phyloP scores from a whole-genome alignment of 768 basidiomycete genomes.

The Mycena amicta region DNA sequence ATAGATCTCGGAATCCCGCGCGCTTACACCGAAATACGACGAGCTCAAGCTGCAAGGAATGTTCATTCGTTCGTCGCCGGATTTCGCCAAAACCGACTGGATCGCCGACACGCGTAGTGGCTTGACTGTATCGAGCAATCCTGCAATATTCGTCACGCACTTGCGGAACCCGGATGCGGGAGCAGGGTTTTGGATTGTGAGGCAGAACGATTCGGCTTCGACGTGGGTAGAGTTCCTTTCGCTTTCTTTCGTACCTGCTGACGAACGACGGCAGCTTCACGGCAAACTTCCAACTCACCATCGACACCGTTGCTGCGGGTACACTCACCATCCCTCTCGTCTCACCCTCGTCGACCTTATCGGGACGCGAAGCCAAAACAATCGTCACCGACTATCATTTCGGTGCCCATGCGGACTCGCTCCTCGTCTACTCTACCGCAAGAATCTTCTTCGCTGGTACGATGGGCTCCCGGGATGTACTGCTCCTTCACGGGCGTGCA shows the following conservation, averaged over 20 bases:
- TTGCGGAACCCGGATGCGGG: constrained; percentile 69
- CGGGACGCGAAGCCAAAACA: constrained; percentile 74
- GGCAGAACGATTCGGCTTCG: constrained; percentile 69
- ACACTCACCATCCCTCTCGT: constrained; percentile 58
- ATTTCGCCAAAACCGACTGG: constrained; percentile 80
- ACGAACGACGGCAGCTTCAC: too few relatives aligned
- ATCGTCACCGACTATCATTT: constrained; percentile 74
- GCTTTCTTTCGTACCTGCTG: too few relatives aligned
- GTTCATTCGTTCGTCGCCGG: constrained; percentile 77
- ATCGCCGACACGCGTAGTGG: constrained; percentile 63
- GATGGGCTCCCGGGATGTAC: constrained; percentile 62
- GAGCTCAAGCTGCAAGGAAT: constrained; percentile 79
- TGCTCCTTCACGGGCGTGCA: constrained; percentile 63
- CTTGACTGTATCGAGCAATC: constrained; percentile 39
- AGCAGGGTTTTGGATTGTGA: constrained; percentile 68
- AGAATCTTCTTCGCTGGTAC: constrained; percentile 67
- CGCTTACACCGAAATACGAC: constrained; percentile 66
- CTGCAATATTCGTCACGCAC: constrained; percentile 59
- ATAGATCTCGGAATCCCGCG: constrained; percentile 66
- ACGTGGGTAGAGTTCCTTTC: too few relatives aligned
- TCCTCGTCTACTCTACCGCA: constrained; percentile 71
- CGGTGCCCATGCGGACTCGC: constrained; percentile 50
- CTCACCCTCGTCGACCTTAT: constrained; percentile 55
- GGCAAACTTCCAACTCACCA: constrained; percentile 57
- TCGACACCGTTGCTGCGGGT: constrained; percentile 52